Evolutionary conservation across 2,329 filamentous ascomycete genomes (phyloP), one percentile per base, ranked within the genome.

Genomic region (Ceratocystis cubensis): DNA sequence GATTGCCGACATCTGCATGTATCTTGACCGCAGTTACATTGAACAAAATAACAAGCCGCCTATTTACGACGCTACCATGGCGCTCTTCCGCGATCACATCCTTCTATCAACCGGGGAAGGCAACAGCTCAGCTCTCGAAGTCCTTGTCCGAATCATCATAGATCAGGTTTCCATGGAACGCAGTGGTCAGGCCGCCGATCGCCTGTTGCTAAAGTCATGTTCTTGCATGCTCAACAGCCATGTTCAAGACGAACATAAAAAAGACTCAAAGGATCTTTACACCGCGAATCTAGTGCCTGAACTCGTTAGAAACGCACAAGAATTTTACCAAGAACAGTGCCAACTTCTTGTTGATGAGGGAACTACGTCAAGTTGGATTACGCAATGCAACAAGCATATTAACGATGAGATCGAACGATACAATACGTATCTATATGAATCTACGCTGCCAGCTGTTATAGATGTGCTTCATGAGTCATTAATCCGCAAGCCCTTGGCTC

Each of bases 1-100:
- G 93, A 87, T 91, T 63, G 91, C 92, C 3, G 94, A 97, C 75
- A 91, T 97, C 41, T 81, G 97, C 64, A 96, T 97, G 91, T 96
- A 96, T 73, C 90, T 99, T 80, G 93, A 99, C 73, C 88, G 91
- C 63, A 87, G 92, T 33, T 91, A 89, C 72, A 88, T 85, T 63
- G 80, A 85, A 45, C 91, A 95, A 69, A 72, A 76, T 5, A 83
- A 86, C 68, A 82, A 84, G 5, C 87, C 90, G 0, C 88, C 88
- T 0, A 94, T 96, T 65, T 96, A 92, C 73, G 84, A 87, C 15
- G 84, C 88, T 8, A 87, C 90, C 2, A 96, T 99, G 80, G 87
- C 87, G 2, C 80, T 96, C 1, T 99, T 96, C 75, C 86, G 93
- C 46, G 90, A 96, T 71, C 81, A 91, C 71, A 88, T 99, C 57